Evolutionary conservation across 2,329 filamentous ascomycete genomes (phyloP), one percentile per base, ranked within the genome.

Genomic region (Penicillium digitatum): DNA sequence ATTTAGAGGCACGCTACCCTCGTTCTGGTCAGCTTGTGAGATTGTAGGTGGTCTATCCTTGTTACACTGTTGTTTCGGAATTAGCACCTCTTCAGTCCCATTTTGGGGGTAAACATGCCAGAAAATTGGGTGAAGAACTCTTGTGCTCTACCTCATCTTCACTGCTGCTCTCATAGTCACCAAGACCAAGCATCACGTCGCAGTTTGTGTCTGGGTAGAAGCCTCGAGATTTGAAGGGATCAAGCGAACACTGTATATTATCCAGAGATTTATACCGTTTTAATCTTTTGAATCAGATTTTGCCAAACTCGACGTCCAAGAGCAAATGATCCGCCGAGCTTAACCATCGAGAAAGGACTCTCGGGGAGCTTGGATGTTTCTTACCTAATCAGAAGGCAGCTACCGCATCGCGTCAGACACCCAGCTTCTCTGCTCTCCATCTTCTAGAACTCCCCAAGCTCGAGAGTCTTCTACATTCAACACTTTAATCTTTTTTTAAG

Each of bases 161-260:
- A 56, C 74, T 76, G 60, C 75, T 78, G 59, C 74, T 78, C 43
- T 72, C 72, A 61, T 79, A 79, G 34, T 66, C 70, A 24, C 65
- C 73, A 16, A 79, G 70, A 31, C 70, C 72, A 39, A 76, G 66
- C 74, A 77, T 75, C 45, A 58, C 64, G 39, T 42, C 52, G 54
- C 54, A 35, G 34, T 51, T 48, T 22, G 43, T 38, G 31, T 26
- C 27, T 18, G 14, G 18, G 31, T 24, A 31, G 16, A 22, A 34
- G 26, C 34, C 39, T 55, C 43, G 35, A 58, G 38, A 42, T 37
- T 26, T 8, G 29, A 37, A 7, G 29, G 29, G 5, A 45, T n/a
- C 14, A 37, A 10, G 5, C 22, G 1, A 4, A 22, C 24, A n/a
- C 11, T 12, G 14, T 11, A 37, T 20, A 22, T 42, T 2, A 43